Evolutionary conservation across 2,329 filamentous ascomycete genomes (phyloP).

Genomic region (Talaromyces sp.): DNA sequence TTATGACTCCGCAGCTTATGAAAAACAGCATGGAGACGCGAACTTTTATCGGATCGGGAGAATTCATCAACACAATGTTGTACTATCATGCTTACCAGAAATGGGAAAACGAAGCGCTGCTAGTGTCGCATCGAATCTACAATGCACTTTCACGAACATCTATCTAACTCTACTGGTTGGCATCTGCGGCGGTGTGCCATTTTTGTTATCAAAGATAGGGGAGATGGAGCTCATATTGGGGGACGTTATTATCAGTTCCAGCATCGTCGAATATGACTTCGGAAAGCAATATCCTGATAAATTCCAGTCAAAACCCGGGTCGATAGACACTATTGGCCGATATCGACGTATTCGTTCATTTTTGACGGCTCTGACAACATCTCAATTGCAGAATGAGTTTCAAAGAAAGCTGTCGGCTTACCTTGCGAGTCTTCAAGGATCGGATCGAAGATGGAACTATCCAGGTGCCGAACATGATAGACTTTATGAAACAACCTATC

Average conservation of each 20-base stretch:
- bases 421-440: background rate
- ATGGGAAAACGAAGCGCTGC: conserved; percentile 21
- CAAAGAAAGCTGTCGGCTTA: background rate
- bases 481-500: conserved; percentile 17
- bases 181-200: conserved; percentile 23
- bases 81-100: conserved; percentile 22
- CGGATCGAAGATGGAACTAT: conserved; percentile 4
- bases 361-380: conserved; percentile 5
- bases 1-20: background rate
- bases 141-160: conserved; percentile 22
- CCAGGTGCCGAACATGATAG: conserved; percentile 9
- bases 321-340: conserved; percentile 9
- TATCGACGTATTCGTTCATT: background rate
- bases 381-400: background rate
- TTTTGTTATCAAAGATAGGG: background rate
- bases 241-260: conserved; percentile 28
- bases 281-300: conserved; percentile 19
- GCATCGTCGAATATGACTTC: conserved; percentile 25
- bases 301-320: background rate
- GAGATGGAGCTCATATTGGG: conserved; percentile 24
- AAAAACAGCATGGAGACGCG: conserved; percentile 1
- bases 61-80: conserved; percentile 24
- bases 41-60: conserved; percentile 21
- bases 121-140: conserved; percentile 9
- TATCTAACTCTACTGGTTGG: conserved; percentile 23